phyloP scores from a whole-genome alignment of 1,139 yeast species.

The Kodamaea ohmeri region DNA sequence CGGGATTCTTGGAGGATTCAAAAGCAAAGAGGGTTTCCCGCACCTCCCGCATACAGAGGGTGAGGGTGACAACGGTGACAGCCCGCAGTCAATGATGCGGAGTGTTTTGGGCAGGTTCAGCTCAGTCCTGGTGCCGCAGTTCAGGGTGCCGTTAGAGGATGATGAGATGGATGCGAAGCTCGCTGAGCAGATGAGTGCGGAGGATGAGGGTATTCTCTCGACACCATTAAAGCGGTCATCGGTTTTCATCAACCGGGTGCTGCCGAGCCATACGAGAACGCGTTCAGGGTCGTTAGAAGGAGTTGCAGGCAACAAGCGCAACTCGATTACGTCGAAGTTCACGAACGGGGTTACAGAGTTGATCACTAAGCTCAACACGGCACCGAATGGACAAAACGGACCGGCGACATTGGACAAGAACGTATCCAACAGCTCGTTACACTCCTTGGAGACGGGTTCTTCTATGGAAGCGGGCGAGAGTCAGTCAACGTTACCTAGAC shows the following conservation, averaged over 20 bases:
- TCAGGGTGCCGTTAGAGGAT: constrained; percentile 10
- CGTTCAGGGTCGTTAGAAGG: constrained; percentile 39
- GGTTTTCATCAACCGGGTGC: constrained; percentile 30
- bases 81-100: constrained; percentile 31
- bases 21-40: constrained; percentile 29
- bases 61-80: constrained; percentile 11
- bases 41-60: constrained; percentile 20
- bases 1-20: constrained; percentile 20
- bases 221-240: constrained; percentile 23
- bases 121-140: constrained; percentile 26
- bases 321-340: constrained; percentile 41
- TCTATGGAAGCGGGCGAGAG: constrained; percentile 15
- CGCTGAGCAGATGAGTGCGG: constrained; percentile 5
- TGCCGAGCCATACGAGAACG: constrained; percentile 38
- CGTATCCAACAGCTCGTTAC: constrained; percentile 30
- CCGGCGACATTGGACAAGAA: constrained; percentile 17
- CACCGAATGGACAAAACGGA: constrained; percentile 8
- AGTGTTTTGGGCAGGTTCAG: constrained; percentile 37
- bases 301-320: constrained; percentile 19
- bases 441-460: constrained; percentile 30
- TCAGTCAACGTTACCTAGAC: constrained; percentile 12
- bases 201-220: constrained; percentile 9
- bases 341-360: constrained; percentile 41
- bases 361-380: constrained; percentile 39
- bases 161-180: constrained; percentile 4